phyloP scores from a whole-genome alignment of 495 filamentous ascomycete species.

The Paragyromitra xinjiangensis region DNA sequence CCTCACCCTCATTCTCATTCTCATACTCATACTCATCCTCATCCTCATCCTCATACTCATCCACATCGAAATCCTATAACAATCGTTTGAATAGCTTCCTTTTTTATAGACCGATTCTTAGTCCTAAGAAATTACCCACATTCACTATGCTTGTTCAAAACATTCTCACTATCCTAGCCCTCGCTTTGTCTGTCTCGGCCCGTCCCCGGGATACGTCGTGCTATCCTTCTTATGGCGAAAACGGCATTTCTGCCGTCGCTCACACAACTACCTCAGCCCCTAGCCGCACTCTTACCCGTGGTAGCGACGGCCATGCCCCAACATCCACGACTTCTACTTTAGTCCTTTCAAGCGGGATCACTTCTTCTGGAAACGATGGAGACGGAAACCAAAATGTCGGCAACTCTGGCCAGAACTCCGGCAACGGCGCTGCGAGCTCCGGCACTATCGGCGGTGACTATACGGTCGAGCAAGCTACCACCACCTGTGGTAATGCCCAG shows the following conservation, averaged over 20 bases:
- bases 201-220: background rate
- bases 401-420: conserved; percentile 18
- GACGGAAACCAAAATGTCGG: conserved; percentile 9
- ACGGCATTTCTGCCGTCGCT: background rate
- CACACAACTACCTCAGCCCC: background rate
- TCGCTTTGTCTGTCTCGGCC: background rate
- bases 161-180: conserved; percentile 3
- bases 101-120: background rate
- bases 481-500: conserved; percentile 20
- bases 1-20: background rate
- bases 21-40: background rate
- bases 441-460: background rate
- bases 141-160: conserved; percentile 16
- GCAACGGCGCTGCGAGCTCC: background rate
- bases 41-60: background rate
- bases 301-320: background rate
- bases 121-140: background rate
- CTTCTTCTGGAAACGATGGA: background rate
- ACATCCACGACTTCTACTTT: background rate
- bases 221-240: background rate
- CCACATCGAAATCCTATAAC: background rate
- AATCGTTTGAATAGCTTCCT: background rate
- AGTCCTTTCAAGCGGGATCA: background rate
- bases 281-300: no score
- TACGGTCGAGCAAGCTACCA: conserved; percentile 22